phyloP scores from a whole-genome alignment of 140 eudicot genomes.

The Flaveria floridana region DNA sequence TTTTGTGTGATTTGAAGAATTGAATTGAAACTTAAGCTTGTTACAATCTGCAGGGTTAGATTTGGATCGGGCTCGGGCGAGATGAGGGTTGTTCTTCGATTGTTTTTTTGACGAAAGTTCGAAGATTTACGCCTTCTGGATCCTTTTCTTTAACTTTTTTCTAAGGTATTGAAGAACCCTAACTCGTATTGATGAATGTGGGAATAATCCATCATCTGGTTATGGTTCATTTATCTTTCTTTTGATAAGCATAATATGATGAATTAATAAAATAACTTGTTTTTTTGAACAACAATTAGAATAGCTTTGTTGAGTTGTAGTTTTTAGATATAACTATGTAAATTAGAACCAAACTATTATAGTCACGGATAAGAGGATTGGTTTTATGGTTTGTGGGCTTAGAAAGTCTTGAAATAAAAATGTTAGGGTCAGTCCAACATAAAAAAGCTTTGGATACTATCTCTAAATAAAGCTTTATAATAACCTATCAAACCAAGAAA shows the following conservation, averaged over 20 bases:
- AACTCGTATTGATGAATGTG: slow-evolving; percentile 37
- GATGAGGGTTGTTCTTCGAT: slow-evolving; percentile 13
- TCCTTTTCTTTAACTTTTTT: background rate
- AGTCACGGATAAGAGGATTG: too few species aligned
- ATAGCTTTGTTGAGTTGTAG: too few species aligned
- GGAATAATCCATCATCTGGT: slow-evolving; percentile 34
- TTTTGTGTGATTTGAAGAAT: background rate
- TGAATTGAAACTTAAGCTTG: background rate
- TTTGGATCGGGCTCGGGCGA: background rate
- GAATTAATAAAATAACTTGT: too few species aligned
- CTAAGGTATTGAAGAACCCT: slow-evolving; percentile 29
- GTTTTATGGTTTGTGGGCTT: too few species aligned
- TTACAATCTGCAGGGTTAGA: background rate
- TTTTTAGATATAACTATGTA: too few species aligned
- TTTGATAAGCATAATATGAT: background rate
- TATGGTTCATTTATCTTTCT: slow-evolving; percentile 17
- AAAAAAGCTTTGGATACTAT: too few species aligned
- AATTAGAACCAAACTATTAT: too few species aligned
- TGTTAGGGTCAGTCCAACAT: too few species aligned
- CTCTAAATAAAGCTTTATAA: too few species aligned
- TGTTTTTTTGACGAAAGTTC: slow-evolving; percentile 26
- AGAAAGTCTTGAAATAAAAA: too few species aligned
- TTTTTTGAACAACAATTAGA: background rate
- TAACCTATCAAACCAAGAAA: too few species aligned
- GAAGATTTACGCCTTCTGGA: slow-evolving; percentile 19